Evolutionary conservation across 1,284 basidiomycete species (phyloP).

Genomic region (Cutaneotrichosporon spelunceum): DNA sequence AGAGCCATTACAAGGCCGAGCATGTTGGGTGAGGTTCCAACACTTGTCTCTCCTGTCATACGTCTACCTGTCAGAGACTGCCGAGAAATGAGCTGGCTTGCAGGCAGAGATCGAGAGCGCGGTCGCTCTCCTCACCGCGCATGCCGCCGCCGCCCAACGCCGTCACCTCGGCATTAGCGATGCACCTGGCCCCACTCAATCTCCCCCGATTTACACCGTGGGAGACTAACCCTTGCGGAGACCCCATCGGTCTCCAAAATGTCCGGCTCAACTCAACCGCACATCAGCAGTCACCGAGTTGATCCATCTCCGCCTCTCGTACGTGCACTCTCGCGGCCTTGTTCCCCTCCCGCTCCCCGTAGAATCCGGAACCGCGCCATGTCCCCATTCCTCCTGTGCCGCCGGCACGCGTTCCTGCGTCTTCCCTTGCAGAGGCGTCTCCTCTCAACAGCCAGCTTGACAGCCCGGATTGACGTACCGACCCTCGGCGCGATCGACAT

Average conservation of each 20-base stretch:
- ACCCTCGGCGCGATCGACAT: constrained; percentile 56
- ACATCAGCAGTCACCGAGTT: background rate
- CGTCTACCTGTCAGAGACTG: too few relatives aligned
- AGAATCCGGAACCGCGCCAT: background rate
- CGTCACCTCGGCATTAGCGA: background rate
- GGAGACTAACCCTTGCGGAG: background rate
- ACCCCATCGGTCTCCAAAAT: background rate
- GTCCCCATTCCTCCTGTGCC: background rate
- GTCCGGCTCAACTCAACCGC: background rate
- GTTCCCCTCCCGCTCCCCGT: background rate
- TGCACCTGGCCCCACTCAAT: background rate
- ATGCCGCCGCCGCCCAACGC: too few relatives aligned
- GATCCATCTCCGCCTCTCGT: background rate
- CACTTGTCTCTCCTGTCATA: too few relatives aligned
- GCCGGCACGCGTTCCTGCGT: background rate
- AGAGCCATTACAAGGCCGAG: too few relatives aligned
- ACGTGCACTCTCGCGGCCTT: background rate
- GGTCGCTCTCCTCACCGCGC: too few relatives aligned
- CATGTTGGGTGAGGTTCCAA: too few relatives aligned
- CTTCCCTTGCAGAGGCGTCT: background rate
- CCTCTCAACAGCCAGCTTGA: background rate
- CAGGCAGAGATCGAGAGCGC: too few relatives aligned
- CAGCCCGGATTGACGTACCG: constrained; percentile 26
- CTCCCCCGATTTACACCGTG: background rate
- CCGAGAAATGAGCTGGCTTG: too few relatives aligned